Percentiles rank a stretch among this genome's conserved stretches.
Evolutionary conservation across 805 yeast genomes (phyloP).

Genomic region (Candida jianshihensis): DNA sequence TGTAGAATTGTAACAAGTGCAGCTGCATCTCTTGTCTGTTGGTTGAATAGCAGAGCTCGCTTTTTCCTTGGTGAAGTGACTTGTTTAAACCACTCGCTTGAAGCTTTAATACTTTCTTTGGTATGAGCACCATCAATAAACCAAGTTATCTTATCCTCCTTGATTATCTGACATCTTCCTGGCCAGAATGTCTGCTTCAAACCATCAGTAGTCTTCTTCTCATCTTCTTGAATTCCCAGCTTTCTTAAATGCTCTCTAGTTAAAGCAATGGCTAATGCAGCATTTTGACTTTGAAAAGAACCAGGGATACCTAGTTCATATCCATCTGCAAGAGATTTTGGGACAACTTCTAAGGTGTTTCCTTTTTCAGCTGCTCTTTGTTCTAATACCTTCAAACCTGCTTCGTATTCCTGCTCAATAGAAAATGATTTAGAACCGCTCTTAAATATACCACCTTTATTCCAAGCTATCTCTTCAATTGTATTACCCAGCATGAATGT

Average conservation of each 20-base stretch:
- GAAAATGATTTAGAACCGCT: slow-evolving; percentile 57
- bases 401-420: slow-evolving; percentile 46
- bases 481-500: slow-evolving; percentile 74
- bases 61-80: slow-evolving; percentile 27
- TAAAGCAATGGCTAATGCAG: slow-evolving; percentile 76
- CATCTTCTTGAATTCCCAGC: slow-evolving; percentile 35
- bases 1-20: slow-evolving; percentile 52
- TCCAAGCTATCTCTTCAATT: slow-evolving; percentile 88
- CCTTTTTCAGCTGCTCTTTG: slow-evolving; percentile 64
- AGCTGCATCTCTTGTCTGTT: slow-evolving; percentile 84
- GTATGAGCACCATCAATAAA: slow-evolving; percentile 96
- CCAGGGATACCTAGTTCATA: slow-evolving; percentile 68
- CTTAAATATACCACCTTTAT: slow-evolving; percentile 91
- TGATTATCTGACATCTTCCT: slow-evolving; percentile 85
- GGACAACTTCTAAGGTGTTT: slow-evolving; percentile 46
- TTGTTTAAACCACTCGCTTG: slow-evolving; percentile 70
- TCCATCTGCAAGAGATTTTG: slow-evolving; percentile 25
- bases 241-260: slow-evolving; percentile 52
- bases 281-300: slow-evolving; percentile 77
- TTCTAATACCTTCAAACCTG: slow-evolving; percentile 48
- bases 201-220: slow-evolving; percentile 35
- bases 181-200: slow-evolving; percentile 75
- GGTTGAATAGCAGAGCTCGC: slow-evolving; percentile 73
- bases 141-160: slow-evolving; percentile 54
- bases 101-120: slow-evolving; percentile 74